phyloP scores from a whole-genome alignment of 257 asterid species.

The Anisodus acutangulus region DNA sequence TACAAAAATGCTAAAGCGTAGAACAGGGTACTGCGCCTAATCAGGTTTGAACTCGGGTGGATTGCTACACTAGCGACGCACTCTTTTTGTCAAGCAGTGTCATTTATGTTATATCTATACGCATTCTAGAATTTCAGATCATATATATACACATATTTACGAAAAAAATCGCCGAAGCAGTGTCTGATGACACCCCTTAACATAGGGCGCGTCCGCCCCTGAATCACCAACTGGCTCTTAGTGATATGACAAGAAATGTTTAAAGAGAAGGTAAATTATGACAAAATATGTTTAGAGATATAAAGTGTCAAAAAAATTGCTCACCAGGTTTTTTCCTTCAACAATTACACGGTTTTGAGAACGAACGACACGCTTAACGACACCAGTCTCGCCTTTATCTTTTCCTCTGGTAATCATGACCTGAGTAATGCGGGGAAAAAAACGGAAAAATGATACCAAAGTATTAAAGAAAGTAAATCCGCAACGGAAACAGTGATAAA shows the following conservation, averaged over 20 bases:
- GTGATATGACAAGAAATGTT: conserved; percentile 15
- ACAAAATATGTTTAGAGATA: not conserved
- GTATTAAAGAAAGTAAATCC: not conserved
- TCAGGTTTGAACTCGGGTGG: too few relatives aligned
- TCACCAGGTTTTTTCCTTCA: conserved; percentile 92
- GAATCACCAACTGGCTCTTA: not conserved
- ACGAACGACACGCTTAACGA: conserved; percentile 77
- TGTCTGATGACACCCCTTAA: too few relatives aligned
- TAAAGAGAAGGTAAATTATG: not conserved
- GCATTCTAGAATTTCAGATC: too few relatives aligned
- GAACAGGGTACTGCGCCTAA: too few relatives aligned
- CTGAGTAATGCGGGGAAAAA: conserved; percentile 44
- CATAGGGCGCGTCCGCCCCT: too few relatives aligned
- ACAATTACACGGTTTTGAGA: conserved; percentile 92
- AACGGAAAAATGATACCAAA: not conserved
- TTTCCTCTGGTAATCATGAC: conserved; percentile 92
- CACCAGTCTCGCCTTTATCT: conserved; percentile 92
- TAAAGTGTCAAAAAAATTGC: conserved; percentile 22
- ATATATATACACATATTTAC: too few relatives aligned
- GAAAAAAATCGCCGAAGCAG: too few relatives aligned
- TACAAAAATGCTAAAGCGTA: too few relatives aligned
- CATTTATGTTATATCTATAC: too few relatives aligned
- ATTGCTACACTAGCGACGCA: too few relatives aligned
- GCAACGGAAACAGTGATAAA: not conserved
- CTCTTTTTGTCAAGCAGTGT: too few relatives aligned